Base-by-base conservation (phyloP, 495 filamentous ascomycete genomes). In the Pseudevernia furfuracea region DNA sequence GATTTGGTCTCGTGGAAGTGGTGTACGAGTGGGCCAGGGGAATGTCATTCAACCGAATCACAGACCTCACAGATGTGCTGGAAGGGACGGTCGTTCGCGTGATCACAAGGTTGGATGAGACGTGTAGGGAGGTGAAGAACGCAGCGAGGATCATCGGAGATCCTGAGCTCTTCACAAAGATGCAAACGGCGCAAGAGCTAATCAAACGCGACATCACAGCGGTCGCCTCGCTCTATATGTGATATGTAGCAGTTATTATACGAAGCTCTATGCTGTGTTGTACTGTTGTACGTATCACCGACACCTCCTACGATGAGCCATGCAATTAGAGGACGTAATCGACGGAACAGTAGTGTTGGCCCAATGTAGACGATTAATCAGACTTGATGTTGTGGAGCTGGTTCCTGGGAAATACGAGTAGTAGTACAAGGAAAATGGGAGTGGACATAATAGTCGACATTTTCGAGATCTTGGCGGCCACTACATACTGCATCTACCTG, bases 1-100 rank as follows among this genome's bases (percentile, higher is more conserved):
- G 92, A 19, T 98, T 98, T 71, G 93, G 92, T 0, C 82, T 98
- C 57, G 90, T 95, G 70, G 95, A 98, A 74, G 95, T 98, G 0
- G 94, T 98, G 21, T 96, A 97, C 73, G 94, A 98, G 76, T 98
- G 94, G 94, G 95, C 94, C 2, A 82, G 89, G 62, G 94, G 94
- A 28, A 96, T 97, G 91, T 89, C 89, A 38, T 98, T 98, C 82
- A 96, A 92, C 74, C 92, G 95, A 60, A 98, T 98, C 69, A 97
- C 92, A 1, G 91, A 96, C 65, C 78, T 98, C 61, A 98, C 94
- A 36, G 94, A 98, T 71, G 93, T 98, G 56, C 84, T 97, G 69
- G 94, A 98, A 73, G 94, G 94, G 1, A 96, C 92, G 0, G 96
- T 98, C 75, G 95, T 98, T 28, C 79, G 94, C 36, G 91, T 91